Evolutionary conservation across 768 basidiomycete species (phyloP), one percentile per base, ranked within the genome.

Genomic region (Kwoniella pini): DNA sequence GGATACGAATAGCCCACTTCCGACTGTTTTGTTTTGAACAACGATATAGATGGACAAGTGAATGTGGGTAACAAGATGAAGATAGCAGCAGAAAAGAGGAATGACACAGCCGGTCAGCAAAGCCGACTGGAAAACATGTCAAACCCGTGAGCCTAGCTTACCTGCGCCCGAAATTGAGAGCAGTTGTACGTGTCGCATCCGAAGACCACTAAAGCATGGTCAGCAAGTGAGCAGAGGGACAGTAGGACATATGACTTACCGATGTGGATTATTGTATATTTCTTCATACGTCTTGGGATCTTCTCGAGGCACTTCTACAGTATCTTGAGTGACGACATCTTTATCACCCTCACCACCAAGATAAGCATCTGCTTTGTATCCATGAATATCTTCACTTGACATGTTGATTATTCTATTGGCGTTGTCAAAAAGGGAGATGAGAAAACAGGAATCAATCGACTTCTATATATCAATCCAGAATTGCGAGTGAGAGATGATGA

Each of bases 121-220:
- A n/a, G n/a, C n/a, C n/a, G n/a, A n/a, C n/a, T n/a, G n/a, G n/a
- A n/a, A n/a, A n/a, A n/a, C n/a, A n/a, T n/a, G n/a, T n/a, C n/a
- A n/a, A n/a, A n/a, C n/a, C n/a, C n/a, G n/a, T n/a, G n/a, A n/a
- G n/a, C n/a, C n/a, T n/a, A n/a, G 15, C 33, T 36, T 15, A 36
- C 33, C 57, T 7, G 62, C 56, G 19, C 65, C 65, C 3, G 57
- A 53, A 45, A 67, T 63, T 40, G 65, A 59, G 22, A 67, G 48
- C 13, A 67, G 54, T 45, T 67, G 65, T 7, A 67, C 28, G 39
- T 67, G 65, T 40, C 65, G 43, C 54, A 64, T 57, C 11, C 50
- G 50, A n/a, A 67, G 62, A 50, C 65, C 65, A 40, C 57, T 59
- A 39, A 21, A 36, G 7, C 6, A 3, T 21, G 27, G n/a, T 22